These are phyloP conservation scores for Graphium sp. DNA, from an alignment of 2,329 filamentous ascomycete species.

Conservation along the genomic window DNA sequence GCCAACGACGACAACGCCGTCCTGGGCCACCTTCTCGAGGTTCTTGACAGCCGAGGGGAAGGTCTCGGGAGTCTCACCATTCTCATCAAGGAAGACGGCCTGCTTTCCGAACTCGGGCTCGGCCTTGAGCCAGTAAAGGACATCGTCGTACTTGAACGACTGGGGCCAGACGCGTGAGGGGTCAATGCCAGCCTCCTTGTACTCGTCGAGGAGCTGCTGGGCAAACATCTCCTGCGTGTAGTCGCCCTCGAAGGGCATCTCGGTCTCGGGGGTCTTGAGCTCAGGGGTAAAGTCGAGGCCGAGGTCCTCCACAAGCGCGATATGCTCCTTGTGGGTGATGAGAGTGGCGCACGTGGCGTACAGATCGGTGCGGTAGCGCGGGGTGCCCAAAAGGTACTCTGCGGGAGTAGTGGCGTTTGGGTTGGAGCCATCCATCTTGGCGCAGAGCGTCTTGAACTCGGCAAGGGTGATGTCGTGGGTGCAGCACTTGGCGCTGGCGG, in stretches of 20 bases:
- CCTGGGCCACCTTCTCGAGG: conserved; percentile 34
- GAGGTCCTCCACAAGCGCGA: conserved; percentile 36
- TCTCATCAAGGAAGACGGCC: conserved; percentile 48
- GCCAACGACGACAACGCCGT: conserved; percentile 44
- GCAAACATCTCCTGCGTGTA: conserved; percentile 51
- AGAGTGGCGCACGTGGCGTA: conserved; percentile 49
- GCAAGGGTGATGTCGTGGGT: conserved; percentile 52
- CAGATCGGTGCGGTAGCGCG: conserved; percentile 46
- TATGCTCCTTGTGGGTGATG: conserved; percentile 43
- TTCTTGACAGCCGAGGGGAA: conserved; percentile 36
- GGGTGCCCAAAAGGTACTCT: conserved; percentile 41
- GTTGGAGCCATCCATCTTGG: conserved; percentile 53
- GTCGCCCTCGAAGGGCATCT: conserved; percentile 48
- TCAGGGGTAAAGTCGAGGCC: conserved; percentile 50
- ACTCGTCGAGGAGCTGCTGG: conserved; percentile 47
- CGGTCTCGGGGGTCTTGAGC: conserved; percentile 49
- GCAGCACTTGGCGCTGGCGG: conserved; percentile 50
- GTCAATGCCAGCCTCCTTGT: conserved; percentile 32
- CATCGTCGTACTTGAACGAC: conserved; percentile 46
- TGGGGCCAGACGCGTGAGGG: conserved; percentile 42
- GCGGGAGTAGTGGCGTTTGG: conserved; percentile 36
- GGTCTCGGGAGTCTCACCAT: conserved; percentile 32
- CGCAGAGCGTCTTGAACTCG: conserved; percentile 52
- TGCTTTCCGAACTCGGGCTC: conserved; percentile 44
- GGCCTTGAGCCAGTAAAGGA: conserved; percentile 49